Evolutionary conservation across 1,139 yeast genomes (phyloP).

Genomic region (Lodderomyces parapsilosis): DNA sequence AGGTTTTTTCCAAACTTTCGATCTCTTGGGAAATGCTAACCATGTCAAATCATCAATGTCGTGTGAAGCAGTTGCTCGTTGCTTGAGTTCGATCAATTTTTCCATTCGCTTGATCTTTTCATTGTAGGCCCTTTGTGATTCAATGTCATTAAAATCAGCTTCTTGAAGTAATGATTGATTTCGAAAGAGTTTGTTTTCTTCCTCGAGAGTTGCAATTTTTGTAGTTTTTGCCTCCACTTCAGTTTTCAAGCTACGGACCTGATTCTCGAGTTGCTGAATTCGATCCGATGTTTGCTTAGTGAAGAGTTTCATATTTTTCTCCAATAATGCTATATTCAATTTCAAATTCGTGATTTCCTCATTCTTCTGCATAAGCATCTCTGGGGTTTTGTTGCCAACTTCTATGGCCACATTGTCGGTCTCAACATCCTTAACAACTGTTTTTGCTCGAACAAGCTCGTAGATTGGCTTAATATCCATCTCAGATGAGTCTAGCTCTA

Average conservation of each 20-base stretch:
- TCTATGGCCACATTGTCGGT: neutral
- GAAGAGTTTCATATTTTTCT: slow-evolving; percentile 36
- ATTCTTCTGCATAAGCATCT: slow-evolving; percentile 21
- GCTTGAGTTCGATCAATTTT: slow-evolving; percentile 36
- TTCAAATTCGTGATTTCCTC: slow-evolving; percentile 33
- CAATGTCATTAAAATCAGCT: slow-evolving; percentile 14
- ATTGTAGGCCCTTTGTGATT: slow-evolving; percentile 34
- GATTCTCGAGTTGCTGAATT: slow-evolving; percentile 17
- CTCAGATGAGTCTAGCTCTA: neutral
- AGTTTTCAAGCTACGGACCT: slow-evolving; percentile 21
- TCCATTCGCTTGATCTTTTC: slow-evolving; percentile 32
- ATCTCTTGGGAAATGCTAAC: slow-evolving; percentile 14
- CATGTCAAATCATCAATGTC: slow-evolving; percentile 17
- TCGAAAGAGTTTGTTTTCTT: slow-evolving; percentile 20
- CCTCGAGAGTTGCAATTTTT: slow-evolving; percentile 15
- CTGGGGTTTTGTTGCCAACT: neutral
- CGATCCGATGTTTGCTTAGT: slow-evolving; percentile 25
- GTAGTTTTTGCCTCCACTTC: slow-evolving; percentile 11
- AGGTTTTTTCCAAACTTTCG: slow-evolving; percentile 5
- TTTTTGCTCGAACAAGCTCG: neutral
- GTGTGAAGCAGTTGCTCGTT: slow-evolving; percentile 16
- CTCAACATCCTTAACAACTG: neutral
- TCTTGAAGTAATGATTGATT: slow-evolving; percentile 12
- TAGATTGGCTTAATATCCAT: slow-evolving; percentile 1
- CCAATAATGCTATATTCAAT: slow-evolving; percentile 42